Conservation (phyloP, 2,329 filamentous ascomycete species). For the Cladophialophora bantiana region DNA sequence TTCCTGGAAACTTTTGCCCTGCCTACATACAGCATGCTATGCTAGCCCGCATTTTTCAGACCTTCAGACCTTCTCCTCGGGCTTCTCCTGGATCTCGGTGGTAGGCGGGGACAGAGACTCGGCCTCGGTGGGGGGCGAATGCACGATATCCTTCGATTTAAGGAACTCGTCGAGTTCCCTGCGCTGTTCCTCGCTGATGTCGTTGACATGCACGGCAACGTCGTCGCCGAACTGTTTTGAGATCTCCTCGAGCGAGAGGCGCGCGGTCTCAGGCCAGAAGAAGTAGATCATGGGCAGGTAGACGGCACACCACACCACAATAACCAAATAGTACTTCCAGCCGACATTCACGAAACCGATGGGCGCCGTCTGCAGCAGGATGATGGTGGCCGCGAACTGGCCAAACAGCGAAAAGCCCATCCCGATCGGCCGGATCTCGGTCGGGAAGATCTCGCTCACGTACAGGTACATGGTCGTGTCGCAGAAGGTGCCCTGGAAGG, state of each 20-base stretch:
- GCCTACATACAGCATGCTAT: too few species aligned
- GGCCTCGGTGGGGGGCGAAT: background rate
- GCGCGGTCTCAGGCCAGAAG: constrained; percentile 48
- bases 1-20: too few species aligned
- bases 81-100: constrained; percentile 22
- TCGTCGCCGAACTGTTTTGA: constrained; percentile 59
- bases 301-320: constrained; percentile 50
- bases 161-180: constrained; percentile 34
- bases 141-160: constrained; percentile 27
- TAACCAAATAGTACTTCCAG: constrained; percentile 56
- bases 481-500: constrained; percentile 57
- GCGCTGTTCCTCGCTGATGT: constrained; percentile 51
- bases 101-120: background rate
- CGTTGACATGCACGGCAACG: constrained; percentile 56
- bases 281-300: constrained; percentile 48
- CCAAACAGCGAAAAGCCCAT: constrained; percentile 61
- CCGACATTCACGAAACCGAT: constrained; percentile 54
- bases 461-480: constrained; percentile 59
- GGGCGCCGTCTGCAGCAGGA: constrained; percentile 57
- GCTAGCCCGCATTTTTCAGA: too few species aligned
- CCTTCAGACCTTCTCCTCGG: constrained; percentile 3
- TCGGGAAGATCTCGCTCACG: constrained; percentile 56
- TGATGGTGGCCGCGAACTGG: constrained; percentile 58
- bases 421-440: constrained; percentile 59
- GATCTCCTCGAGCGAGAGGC: constrained; percentile 56